A percentile compares a stretch with the other conserved stretches of the same genome.
Evolutionary conservation across 2,329 filamentous ascomycete genomes (phyloP).

Genomic region (Hymenoscyphus fraxineus): DNA sequence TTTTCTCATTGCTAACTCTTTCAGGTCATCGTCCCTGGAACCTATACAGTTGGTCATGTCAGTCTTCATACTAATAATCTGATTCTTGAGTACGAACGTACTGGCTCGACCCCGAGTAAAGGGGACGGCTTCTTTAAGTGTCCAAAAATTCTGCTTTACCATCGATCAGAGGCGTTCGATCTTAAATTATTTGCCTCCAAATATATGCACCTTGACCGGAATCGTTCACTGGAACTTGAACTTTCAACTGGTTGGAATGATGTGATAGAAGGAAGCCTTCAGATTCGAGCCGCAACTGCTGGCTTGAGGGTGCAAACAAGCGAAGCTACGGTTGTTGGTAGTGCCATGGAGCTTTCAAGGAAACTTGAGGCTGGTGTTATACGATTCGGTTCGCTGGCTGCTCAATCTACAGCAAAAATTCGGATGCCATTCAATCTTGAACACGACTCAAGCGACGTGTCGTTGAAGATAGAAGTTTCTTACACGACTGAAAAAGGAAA

Average conservation of each 20-base stretch:
- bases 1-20: slow-evolving; percentile 30
- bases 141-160: slow-evolving; percentile 69
- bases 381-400: slow-evolving; percentile 44
- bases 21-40: slow-evolving; percentile 64
- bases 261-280: slow-evolving; percentile 55
- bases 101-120: slow-evolving; percentile 34
- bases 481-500: slow-evolving; percentile 66
- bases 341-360: slow-evolving; percentile 43
- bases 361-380: slow-evolving; percentile 53
- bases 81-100: slow-evolving; percentile 61
- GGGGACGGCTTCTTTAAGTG: slow-evolving; percentile 48
- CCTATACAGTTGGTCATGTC: slow-evolving; percentile 71
- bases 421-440: slow-evolving; percentile 81
- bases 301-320: slow-evolving; percentile 60
- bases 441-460: slow-evolving; percentile 66
- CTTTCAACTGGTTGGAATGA: slow-evolving; percentile 73
- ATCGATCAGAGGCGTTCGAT: slow-evolving; percentile 64
- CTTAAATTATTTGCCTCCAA: slow-evolving; percentile 63
- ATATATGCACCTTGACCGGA: slow-evolving; percentile 73
- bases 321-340: slow-evolving; percentile 50
- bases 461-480: slow-evolving; percentile 69
- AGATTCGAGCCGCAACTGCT: slow-evolving; percentile 61
- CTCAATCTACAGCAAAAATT: slow-evolving; percentile 51
- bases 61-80: slow-evolving; percentile 62
- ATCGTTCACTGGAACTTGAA: slow-evolving; percentile 71